These are phyloP conservation scores for Nakazawaea molendinolei DNA, from an alignment of 805 yeast genomes.

Conservation along the genomic window DNA sequence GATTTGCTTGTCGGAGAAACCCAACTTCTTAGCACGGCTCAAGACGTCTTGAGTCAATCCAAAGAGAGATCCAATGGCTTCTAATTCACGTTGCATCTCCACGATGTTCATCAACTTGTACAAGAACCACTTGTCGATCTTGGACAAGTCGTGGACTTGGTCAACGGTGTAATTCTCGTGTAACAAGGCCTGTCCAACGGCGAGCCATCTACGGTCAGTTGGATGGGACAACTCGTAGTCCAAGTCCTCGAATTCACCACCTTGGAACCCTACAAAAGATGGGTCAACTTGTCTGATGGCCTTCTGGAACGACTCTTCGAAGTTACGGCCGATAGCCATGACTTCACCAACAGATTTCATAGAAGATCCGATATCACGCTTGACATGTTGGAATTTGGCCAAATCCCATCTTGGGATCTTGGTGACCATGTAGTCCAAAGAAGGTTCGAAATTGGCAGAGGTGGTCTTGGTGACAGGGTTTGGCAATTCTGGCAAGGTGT, in stretches of 20 bases:
- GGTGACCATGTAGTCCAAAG: constrained; percentile 92
- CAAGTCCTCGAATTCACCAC: constrained; percentile 68
- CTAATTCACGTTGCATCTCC: constrained; percentile 76
- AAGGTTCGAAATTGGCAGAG: constrained; percentile 94
- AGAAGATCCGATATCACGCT: constrained; percentile 87
- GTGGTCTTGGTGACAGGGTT: constrained; percentile 96
- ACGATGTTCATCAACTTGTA: constrained; percentile 91
- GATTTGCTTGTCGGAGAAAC: constrained; percentile 93
- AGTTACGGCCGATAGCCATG: constrained; percentile 97
- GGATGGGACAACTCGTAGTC: constrained; percentile 78
- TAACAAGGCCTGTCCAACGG: constrained; percentile 93
- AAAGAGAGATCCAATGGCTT: constrained; percentile 50
- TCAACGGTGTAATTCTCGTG: constrained; percentile 91
- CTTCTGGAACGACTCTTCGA: constrained; percentile 96
- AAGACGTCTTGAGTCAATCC: constrained; percentile 64
- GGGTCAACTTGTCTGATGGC: constrained; percentile 96
- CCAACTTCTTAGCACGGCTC: constrained; percentile 81
- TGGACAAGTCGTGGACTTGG: constrained; percentile 82
- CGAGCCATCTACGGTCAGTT: constrained; percentile 95
- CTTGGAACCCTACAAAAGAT: constrained; percentile 85
- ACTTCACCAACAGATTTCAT: constrained; percentile 99
- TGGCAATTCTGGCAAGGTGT: constrained; percentile 90
- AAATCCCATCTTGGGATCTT: constrained; percentile 99
- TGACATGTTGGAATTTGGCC: constrained; percentile 90
- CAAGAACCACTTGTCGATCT: constrained; percentile 94